Evolutionary conservation across 2,329 filamentous ascomycete species (phyloP), one percentile per base, ranked within the genome.

Genomic region (Daldinia eschscholtzii): DNA sequence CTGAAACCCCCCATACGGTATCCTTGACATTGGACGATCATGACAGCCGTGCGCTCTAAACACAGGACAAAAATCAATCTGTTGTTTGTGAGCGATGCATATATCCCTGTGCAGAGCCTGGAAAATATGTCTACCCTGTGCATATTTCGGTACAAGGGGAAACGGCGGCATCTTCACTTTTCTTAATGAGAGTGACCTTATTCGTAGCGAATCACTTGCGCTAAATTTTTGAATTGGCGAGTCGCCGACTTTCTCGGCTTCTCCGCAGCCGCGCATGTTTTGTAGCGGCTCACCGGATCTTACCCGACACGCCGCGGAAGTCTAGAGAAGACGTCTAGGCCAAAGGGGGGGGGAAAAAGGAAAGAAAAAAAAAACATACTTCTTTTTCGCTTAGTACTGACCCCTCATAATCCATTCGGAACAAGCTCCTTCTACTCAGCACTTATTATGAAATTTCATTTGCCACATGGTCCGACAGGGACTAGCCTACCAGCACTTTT

Each of bases 291-390:
- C 71, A 64, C 72, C 74, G 75, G 75, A 75, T 75, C 67, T 65
- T 64, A 76, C 70, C 75, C 75, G 74, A 70, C 70, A 70, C 67
- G 70, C 71, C 73, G 73, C 69, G 67, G 64, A 64, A 65, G 42
- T 46, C 64, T 66, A 67, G 63, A 68, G 61, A 72, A 66, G 67
- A 72, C 72, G 53, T 37, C 68, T 68, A 68, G 35, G 41, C 65
- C 50, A 55, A 52, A 65, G 65, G 57, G 46, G 55, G 52, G 55
- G 13, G 37, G n/a, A 15, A 23, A 55, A 52, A 53, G 60, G 35
- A 26, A 39, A 41, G 44, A 37, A 13, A 48, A 64, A 64, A 69
- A 44, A 53, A 30, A 30, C 15, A 46, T 39, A 56, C 53, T 59
- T 72, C 62, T 64, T 72, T 72, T 50, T 72, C 69, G 69, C 61